Evolutionary conservation across 2,329 filamentous ascomycete genomes (phyloP).

Genomic region (Hypoxylon sp.): DNA sequence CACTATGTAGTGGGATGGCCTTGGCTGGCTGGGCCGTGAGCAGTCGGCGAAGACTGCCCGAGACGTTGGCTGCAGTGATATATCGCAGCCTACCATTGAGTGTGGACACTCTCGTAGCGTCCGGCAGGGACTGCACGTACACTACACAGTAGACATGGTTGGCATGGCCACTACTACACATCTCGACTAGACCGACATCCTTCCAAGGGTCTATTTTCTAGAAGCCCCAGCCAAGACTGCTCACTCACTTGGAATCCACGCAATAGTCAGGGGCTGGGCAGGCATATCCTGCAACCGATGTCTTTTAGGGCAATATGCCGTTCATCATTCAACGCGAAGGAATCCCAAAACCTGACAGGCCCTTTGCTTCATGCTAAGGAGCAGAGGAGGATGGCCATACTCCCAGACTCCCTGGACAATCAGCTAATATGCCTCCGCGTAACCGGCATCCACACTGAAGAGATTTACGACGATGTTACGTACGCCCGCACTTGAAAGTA

Average conservation of each 20-base stretch:
- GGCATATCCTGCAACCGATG: not conserved
- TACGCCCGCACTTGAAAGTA: not conserved
- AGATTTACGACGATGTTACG: too few relatives aligned
- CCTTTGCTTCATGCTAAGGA: not conserved
- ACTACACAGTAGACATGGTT: too few relatives aligned
- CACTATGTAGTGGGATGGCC: too few relatives aligned
- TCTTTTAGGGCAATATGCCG: not conserved
- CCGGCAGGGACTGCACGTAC: not conserved
- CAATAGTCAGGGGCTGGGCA: not conserved
- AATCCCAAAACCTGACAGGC: not conserved
- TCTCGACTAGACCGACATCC: not conserved
- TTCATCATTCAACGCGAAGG: not conserved
- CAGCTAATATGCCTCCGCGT: not conserved
- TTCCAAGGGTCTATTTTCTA: conserved; percentile 1
- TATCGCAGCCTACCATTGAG: not conserved
- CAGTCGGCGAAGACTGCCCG: not conserved
- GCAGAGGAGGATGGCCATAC: too few relatives aligned
- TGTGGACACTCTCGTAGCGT: not conserved
- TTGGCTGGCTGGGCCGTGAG: not conserved
- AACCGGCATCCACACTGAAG: too few relatives aligned
- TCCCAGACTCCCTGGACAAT: too few relatives aligned
- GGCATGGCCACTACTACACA: too few relatives aligned
- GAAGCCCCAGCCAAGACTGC: not conserved
- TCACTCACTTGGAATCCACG: not conserved
- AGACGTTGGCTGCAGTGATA: not conserved